phyloP scores from a whole-genome alignment of 2,329 filamentous ascomycete genomes.

The Aspergillus neotritici region DNA sequence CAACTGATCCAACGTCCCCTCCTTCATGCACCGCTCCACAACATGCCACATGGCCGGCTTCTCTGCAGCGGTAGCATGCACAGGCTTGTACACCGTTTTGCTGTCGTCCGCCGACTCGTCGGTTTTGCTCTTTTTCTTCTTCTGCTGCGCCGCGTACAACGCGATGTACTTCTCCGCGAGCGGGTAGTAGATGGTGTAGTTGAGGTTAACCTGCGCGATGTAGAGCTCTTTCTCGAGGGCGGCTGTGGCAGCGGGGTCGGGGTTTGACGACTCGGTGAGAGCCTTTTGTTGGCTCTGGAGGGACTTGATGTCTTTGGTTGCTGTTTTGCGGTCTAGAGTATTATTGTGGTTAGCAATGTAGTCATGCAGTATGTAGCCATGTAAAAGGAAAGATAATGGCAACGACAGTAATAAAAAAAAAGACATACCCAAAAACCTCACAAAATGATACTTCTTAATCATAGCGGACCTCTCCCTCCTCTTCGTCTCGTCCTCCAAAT shows the following conservation, averaged over 20 bases:
- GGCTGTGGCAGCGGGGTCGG: conserved; percentile 21
- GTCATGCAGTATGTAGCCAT: not conserved
- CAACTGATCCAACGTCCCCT: conserved; percentile 39
- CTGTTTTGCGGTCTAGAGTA: conserved; percentile 41
- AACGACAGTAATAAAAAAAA: not conserved
- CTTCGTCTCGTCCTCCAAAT: conserved; percentile 46
- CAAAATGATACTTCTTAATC: conserved; percentile 59
- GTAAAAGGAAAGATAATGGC: not conserved
- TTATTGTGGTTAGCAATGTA: not conserved
- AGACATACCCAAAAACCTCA: conserved; percentile 55
- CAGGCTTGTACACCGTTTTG: conserved; percentile 16
- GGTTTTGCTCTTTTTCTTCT: conserved; percentile 17
- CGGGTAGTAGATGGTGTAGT: conserved; percentile 59
- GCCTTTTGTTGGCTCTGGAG: conserved; percentile 37
- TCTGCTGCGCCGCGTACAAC: conserved; percentile 44
- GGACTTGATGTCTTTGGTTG: conserved; percentile 35
- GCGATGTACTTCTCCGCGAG: conserved; percentile 55
- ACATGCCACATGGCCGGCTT: conserved; percentile 42
- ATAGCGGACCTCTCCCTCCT: conserved; percentile 50
- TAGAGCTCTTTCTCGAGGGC: conserved; percentile 38
- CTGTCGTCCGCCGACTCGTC: conserved; percentile 12
- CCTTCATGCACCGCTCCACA: conserved; percentile 41
- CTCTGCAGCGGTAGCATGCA: conserved; percentile 10
- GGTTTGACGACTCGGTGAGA: conserved; percentile 23
- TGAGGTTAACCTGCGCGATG: conserved; percentile 52